These are phyloP conservation scores for Leccinum subtestaceum DNA, from an alignment of 768 basidiomycete genomes.

Conservation along the genomic window DNA sequence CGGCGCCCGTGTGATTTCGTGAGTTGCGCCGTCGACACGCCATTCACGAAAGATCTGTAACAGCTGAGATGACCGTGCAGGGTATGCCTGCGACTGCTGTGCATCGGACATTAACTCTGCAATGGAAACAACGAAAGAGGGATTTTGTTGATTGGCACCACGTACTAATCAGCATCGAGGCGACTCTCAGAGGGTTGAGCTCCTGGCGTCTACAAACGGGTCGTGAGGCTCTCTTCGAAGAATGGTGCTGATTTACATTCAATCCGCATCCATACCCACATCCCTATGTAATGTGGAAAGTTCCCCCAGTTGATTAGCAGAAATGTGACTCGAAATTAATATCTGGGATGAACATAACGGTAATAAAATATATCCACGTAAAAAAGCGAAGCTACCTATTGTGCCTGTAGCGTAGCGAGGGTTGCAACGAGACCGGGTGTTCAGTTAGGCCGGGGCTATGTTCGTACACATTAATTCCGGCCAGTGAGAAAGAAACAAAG, in stretches of 20 bases:
- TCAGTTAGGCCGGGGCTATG: slow-evolving; percentile 1
- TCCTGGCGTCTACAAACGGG: not conserved
- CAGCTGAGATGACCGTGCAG: not conserved
- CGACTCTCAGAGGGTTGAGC: not conserved
- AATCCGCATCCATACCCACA: slow-evolving; percentile 1
- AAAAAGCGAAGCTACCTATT: slow-evolving; percentile 19
- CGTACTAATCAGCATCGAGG: slow-evolving; percentile 2
- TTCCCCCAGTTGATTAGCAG: slow-evolving; percentile 14
- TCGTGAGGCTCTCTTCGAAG: not conserved
- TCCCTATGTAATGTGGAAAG: slow-evolving; percentile 9
- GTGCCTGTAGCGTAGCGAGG: slow-evolving; percentile 7
- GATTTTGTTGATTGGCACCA: not conserved
- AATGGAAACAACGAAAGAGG: not conserved
- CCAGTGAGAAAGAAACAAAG: slow-evolving; percentile 4
- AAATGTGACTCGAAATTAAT: slow-evolving; percentile 12
- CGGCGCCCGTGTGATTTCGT: not conserved
- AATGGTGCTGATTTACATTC: not conserved
- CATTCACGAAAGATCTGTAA: not conserved
- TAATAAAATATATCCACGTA: slow-evolving; percentile 31
- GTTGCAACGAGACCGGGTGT: slow-evolving; percentile 6
- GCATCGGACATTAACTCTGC: not conserved
- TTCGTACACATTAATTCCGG: slow-evolving; percentile 3
- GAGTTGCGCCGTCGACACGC: not conserved
- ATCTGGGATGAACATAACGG: slow-evolving; percentile 22
- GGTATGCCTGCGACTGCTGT: slow-evolving; percentile 1